These are phyloP conservation scores for Ophiobolus disseminans DNA, from an alignment of 2,329 filamentous ascomycete species.

Conservation along the genomic window DNA sequence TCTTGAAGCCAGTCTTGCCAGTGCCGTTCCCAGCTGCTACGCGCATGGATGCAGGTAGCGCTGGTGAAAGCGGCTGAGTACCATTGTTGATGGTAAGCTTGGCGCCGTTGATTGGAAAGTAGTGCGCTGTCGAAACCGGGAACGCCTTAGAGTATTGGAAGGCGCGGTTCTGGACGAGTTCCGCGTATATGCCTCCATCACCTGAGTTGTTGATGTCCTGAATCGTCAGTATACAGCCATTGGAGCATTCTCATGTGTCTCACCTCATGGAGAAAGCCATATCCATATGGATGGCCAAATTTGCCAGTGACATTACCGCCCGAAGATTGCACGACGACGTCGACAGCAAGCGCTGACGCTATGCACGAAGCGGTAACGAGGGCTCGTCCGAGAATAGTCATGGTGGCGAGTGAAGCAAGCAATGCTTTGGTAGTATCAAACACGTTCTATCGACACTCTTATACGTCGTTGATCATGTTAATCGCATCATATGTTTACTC, in stretches of 20 bases:
- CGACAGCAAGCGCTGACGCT: conserved; percentile 30
- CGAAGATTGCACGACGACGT: conserved; percentile 34
- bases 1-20: conserved; percentile 57
- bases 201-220: conserved; percentile 68
- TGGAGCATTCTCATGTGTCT: too few relatives aligned
- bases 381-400: conserved; percentile 25
- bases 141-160: conserved; percentile 62
- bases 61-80: conserved; percentile 53
- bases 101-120: conserved; percentile 44
- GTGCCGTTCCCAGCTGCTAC: conserved; percentile 47
- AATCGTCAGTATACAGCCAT: conserved; percentile 4
- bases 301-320: conserved; percentile 40
- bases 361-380: conserved; percentile 31
- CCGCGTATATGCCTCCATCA: conserved; percentile 76
- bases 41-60: conserved; percentile 53
- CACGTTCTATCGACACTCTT: neutral
- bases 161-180: conserved; percentile 73
- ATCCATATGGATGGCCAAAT: conserved; percentile 37
- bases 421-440: conserved; percentile 3
- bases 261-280: conserved; percentile 43
- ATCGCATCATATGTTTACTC: neutral
- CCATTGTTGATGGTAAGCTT: conserved; percentile 48
- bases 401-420: conserved; percentile 22
- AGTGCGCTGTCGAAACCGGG: conserved; percentile 36
- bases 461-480: neutral